A percentile compares a stretch with the other conserved stretches of the same genome.
phyloP scores from a whole-genome alignment of 1,139 yeast genomes.

The Candida glucosophila region DNA sequence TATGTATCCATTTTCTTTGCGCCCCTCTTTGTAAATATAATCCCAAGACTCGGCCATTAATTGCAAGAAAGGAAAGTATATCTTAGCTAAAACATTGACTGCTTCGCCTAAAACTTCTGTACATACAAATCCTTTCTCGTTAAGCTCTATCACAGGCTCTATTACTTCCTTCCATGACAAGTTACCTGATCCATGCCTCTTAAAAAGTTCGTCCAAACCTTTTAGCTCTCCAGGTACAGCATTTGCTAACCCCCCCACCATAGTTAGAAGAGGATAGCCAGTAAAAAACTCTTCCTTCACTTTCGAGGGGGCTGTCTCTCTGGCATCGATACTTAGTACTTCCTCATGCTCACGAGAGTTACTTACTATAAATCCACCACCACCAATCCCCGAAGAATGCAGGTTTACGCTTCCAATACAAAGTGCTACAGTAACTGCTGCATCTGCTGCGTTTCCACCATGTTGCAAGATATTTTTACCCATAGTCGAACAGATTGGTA shows the following conservation, averaged over 20 bases:
- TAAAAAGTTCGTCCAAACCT: slow-evolving; percentile 60
- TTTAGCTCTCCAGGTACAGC: slow-evolving; percentile 87
- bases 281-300: slow-evolving; percentile 64
- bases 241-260: slow-evolving; percentile 75
- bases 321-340: slow-evolving; percentile 66
- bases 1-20: slow-evolving; percentile 18
- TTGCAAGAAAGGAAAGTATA: slow-evolving; percentile 23
- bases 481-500: slow-evolving; percentile 60
- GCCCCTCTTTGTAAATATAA: slow-evolving; percentile 34
- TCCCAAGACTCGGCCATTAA: slow-evolving; percentile 40
- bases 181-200: slow-evolving; percentile 60
- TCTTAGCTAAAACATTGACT: slow-evolving; percentile 12
- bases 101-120: slow-evolving; percentile 36
- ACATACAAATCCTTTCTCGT: slow-evolving; percentile 60
- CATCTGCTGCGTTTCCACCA: slow-evolving; percentile 84
- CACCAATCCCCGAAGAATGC: slow-evolving; percentile 88
- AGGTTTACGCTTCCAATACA: slow-evolving; percentile 83
- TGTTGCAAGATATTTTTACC: slow-evolving; percentile 53
- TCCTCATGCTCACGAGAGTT: slow-evolving; percentile 30
- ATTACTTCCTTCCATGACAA: slow-evolving; percentile 67
- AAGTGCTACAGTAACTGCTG: slow-evolving; percentile 80
- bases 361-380: slow-evolving; percentile 74
- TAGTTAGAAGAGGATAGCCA: slow-evolving; percentile 34
- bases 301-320: slow-evolving; percentile 74
- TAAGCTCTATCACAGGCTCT: slow-evolving; percentile 65